Evolutionary conservation across 495 filamentous ascomycete species (phyloP).

Genomic region (Penicillium samsonianum): DNA sequence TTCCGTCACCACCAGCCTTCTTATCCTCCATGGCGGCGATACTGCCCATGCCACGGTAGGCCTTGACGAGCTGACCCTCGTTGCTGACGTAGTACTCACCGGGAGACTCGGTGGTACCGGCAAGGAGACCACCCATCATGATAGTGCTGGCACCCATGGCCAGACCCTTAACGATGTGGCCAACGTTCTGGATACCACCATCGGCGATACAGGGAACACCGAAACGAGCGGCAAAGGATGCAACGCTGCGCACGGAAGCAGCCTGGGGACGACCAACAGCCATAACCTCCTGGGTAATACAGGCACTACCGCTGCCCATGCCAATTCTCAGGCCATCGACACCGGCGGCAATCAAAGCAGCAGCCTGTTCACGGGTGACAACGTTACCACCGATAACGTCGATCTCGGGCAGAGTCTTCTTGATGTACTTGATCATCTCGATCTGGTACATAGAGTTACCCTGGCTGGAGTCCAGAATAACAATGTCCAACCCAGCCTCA

Average conservation of each 20-base stretch:
- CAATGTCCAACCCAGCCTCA: conserved; percentile 94
- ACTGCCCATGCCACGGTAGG: conserved; percentile 96
- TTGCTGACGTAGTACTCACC: conserved; percentile 94
- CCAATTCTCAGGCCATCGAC: conserved; percentile 97
- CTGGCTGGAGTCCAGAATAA: conserved; percentile 92
- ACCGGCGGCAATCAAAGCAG: conserved; percentile 86
- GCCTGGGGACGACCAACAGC: conserved; percentile 96
- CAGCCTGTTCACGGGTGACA: conserved; percentile 93
- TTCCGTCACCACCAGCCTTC: conserved; percentile 69
- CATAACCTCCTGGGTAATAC: conserved; percentile 99
- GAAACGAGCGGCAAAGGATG: conserved; percentile 84
- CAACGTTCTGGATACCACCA: conserved; percentile 96
- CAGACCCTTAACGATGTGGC: conserved; percentile 97
- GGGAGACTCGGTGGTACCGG: conserved; percentile 95
- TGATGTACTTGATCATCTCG: conserved; percentile 95
- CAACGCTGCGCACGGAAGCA: conserved; percentile 84
- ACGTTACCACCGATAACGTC: conserved; percentile 99
- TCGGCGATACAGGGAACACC: conserved; percentile 98
- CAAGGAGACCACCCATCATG: conserved; percentile 99
- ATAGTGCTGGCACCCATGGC: conserved; percentile 91
- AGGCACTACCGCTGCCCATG: conserved; percentile 97
- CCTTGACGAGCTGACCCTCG: conserved; percentile 97
- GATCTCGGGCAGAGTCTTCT: conserved; percentile 76
- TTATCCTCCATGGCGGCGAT: conserved; percentile 99
- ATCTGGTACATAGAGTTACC: conserved; percentile 97